Percentiles rank a stretch among this genome's conserved stretches.
phyloP scores from a whole-genome alignment of 371 early-diverging fungal genomes.

The Syncephalastrum racemosum region DNA sequence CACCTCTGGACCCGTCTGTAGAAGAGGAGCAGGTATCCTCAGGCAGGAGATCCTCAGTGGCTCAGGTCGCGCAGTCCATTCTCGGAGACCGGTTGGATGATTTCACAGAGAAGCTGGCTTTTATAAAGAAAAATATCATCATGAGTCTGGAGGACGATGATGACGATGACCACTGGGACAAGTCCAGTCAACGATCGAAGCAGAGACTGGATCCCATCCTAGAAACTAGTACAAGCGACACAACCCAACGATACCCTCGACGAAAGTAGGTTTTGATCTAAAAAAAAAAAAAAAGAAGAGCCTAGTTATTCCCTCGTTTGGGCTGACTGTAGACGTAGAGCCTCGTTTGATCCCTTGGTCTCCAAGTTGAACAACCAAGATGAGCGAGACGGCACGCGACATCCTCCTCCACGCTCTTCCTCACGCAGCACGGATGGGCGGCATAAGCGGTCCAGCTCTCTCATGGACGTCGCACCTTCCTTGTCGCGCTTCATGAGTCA shows the following conservation, averaged over 20 bases:
- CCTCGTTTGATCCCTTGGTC: slow-evolving; percentile 17
- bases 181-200: slow-evolving; percentile 9
- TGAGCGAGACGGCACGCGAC: no score
- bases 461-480: slow-evolving; percentile 26
- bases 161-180: slow-evolving; percentile 22
- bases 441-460: slow-evolving; percentile 18
- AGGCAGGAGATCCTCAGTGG: slow-evolving; percentile 23
- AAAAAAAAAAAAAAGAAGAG: neutral
- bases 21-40: neutral
- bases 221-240: slow-evolving; percentile 5
- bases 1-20: no score
- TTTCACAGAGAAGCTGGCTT: slow-evolving; percentile 43
- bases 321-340: slow-evolving; percentile 3
- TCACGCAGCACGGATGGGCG: neutral
- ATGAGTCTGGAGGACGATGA: slow-evolving; percentile 44
- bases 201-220: neutral
- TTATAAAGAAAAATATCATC: slow-evolving; percentile 46
- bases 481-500: slow-evolving; percentile 34
- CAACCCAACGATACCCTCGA: neutral
- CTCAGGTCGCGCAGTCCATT: slow-evolving; percentile 33
- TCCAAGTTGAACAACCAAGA: slow-evolving; percentile 1
- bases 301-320: no score
- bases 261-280: slow-evolving; percentile 5
- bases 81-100: slow-evolving; percentile 43
- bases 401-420: no score